Evolutionary conservation across 495 filamentous ascomycete genomes (phyloP).

Genomic region (Penicillium cosmopolitanum): DNA sequence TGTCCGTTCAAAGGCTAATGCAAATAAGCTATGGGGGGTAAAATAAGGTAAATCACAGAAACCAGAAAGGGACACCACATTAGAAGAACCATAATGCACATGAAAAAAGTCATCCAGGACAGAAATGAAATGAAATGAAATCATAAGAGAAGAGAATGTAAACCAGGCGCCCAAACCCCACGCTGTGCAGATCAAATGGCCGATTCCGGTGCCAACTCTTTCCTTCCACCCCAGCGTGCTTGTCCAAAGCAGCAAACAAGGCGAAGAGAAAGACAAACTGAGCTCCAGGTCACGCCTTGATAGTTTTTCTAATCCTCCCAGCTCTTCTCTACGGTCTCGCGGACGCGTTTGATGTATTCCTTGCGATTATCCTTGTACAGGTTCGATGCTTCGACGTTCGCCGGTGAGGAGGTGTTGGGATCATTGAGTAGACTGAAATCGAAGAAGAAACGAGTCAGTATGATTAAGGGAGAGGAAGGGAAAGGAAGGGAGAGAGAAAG

Average conservation of each 20-base stretch:
- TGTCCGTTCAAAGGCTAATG: slow-evolving; percentile 18
- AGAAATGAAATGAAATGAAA: slow-evolving; percentile 18
- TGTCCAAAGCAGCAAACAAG: slow-evolving; percentile 4
- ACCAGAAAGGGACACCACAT: background rate
- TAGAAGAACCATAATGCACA: slow-evolving; percentile 1
- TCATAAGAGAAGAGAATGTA: slow-evolving; percentile 19
- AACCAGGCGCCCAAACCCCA: slow-evolving; percentile 50
- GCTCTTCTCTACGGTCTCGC: slow-evolving; percentile 98
- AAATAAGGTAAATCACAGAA: background rate
- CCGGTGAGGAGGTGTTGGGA: slow-evolving; percentile 94
- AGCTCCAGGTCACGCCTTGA: background rate
- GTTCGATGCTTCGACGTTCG: slow-evolving; percentile 97
- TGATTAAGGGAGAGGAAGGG: background rate
- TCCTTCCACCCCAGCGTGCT: slow-evolving; percentile 9
- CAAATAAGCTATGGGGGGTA: slow-evolving; percentile 18
- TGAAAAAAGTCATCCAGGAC: slow-evolving; percentile 4
- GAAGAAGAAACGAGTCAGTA: slow-evolving; percentile 7
- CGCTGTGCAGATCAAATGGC: slow-evolving; percentile 49
- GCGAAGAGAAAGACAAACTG: background rate
- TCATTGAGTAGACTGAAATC: slow-evolving; percentile 86
- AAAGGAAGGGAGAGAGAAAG: too few relatives aligned
- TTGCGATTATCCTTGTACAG: slow-evolving; percentile 97
- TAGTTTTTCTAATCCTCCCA: slow-evolving; percentile 77
- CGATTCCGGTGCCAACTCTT: slow-evolving; percentile 14
- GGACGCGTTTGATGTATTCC: slow-evolving; percentile 92